These are phyloP conservation scores for Sarcodon aspratus DNA, from an alignment of 768 basidiomycete species.

Conservation along the genomic window DNA sequence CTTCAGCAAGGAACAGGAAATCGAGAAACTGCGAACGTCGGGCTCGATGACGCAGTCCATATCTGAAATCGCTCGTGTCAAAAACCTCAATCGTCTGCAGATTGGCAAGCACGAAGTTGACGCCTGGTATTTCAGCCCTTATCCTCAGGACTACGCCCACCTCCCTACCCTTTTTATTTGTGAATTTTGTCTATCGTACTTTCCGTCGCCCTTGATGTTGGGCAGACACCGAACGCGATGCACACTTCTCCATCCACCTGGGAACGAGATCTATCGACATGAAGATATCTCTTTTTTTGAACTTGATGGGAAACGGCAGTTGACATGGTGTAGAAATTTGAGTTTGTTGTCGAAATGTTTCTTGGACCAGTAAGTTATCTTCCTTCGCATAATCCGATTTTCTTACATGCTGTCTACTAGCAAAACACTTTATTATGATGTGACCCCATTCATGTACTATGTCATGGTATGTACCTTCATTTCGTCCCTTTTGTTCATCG, in stretches of 20 bases:
- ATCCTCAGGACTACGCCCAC: slow-evolving; percentile 96
- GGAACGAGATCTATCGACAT: slow-evolving; percentile 98
- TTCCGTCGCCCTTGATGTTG: slow-evolving; percentile 84
- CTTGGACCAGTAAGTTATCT: slow-evolving; percentile 78
- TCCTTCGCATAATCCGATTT: background rate
- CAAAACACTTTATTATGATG: slow-evolving; percentile 99
- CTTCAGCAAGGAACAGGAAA: slow-evolving; percentile 97
- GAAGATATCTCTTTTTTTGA: slow-evolving; percentile 98
- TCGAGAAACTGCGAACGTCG: slow-evolving; percentile 94
- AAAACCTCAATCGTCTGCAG: slow-evolving; percentile 93
- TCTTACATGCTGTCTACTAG: slow-evolving; percentile 25
- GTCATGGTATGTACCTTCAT: slow-evolving; percentile 63
- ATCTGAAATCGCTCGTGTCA: slow-evolving; percentile 95
- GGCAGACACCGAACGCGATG: slow-evolving; percentile 87
- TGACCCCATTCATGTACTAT: slow-evolving; percentile 99
- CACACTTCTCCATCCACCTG: slow-evolving; percentile 87
- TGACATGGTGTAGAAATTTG: slow-evolving; percentile 94
- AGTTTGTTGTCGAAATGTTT: slow-evolving; percentile 97
- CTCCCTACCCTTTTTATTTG: slow-evolving; percentile 93
- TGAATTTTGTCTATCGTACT: slow-evolving; percentile 96
- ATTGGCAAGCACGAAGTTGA: slow-evolving; percentile 97
- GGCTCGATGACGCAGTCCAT: slow-evolving; percentile 99
- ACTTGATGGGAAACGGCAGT: slow-evolving; percentile 92
- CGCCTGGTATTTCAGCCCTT: slow-evolving; percentile 99
- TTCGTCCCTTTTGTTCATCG: background rate